Conservation (phyloP, 2,329 filamentous ascomycete species). For the Tolypocladium inflatum region DNA sequence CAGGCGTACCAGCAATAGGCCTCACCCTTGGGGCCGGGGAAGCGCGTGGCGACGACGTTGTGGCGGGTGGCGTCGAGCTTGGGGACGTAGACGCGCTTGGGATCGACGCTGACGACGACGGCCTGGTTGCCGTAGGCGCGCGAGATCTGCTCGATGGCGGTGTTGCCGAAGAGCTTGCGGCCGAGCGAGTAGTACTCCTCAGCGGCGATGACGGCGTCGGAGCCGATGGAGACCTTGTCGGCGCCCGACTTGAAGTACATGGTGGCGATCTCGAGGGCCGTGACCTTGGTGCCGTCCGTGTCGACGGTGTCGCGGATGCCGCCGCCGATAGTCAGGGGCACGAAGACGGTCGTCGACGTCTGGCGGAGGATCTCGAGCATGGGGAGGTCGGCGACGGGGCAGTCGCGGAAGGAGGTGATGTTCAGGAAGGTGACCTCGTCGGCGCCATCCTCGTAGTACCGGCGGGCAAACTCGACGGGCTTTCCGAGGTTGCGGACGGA, state of each 20-base stretch:
- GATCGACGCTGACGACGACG: constrained; percentile 91
- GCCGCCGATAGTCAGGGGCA: constrained; percentile 89
- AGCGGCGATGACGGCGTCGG: constrained; percentile 85
- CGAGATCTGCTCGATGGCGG: constrained; percentile 92
- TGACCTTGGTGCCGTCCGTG: constrained; percentile 75
- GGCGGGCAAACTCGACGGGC: constrained; percentile 86
- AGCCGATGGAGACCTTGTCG: constrained; percentile 95
- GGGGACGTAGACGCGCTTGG: constrained; percentile 79
- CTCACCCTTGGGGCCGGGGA: constrained; percentile 67
- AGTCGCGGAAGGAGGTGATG: constrained; percentile 96
- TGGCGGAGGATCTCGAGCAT: constrained; percentile 91
- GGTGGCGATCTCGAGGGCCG: constrained; percentile 83
- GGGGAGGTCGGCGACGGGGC: constrained; percentile 79
- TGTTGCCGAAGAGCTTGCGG: constrained; percentile 63
- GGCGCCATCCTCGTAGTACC: constrained; percentile 92
- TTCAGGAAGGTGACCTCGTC: constrained; percentile 98
- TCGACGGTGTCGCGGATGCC: constrained; percentile 92
- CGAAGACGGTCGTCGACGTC: constrained; percentile 86
- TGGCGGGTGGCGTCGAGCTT: constrained; percentile 64
- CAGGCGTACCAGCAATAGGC: constrained; percentile 92
- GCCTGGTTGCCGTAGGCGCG: constrained; percentile 91
- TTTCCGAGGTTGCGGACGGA: constrained; percentile 88
- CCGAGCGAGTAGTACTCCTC: constrained; percentile 77
- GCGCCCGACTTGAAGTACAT: constrained; percentile 97
- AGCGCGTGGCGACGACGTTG: constrained; percentile 58